These are phyloP conservation scores for Asterophora lycoperdoides DNA, from an alignment of 768 basidiomycete genomes.

Conservation along the genomic window DNA sequence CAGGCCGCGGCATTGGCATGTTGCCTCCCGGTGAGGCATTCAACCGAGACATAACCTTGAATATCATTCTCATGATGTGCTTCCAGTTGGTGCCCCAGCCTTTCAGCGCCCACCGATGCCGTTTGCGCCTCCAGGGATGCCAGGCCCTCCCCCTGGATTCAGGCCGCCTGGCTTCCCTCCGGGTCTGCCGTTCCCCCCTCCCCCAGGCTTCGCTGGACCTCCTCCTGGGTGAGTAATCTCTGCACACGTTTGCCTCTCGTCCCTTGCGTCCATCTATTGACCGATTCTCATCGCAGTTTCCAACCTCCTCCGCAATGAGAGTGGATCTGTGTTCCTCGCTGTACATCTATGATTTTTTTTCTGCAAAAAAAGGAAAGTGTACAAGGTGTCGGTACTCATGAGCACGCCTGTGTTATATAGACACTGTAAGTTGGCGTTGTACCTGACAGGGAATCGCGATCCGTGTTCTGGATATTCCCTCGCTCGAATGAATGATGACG, in stretches of 20 bases:
- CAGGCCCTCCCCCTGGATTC: slow-evolving; percentile 83
- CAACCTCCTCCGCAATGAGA: slow-evolving; percentile 47
- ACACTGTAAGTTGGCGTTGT: slow-evolving; percentile 15
- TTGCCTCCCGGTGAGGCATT: slow-evolving; percentile 70
- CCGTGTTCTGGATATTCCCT: background rate
- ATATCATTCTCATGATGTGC: slow-evolving; percentile 15
- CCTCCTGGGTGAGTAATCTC: slow-evolving; percentile 69
- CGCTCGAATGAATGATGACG: slow-evolving; percentile 11
- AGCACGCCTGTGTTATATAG: slow-evolving; percentile 8
- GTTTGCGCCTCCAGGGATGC: slow-evolving; percentile 73
- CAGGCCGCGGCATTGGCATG: slow-evolving; percentile 96
- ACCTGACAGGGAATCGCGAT: slow-evolving; percentile 9
- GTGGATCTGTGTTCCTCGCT: background rate
- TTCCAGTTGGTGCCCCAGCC: slow-evolving; percentile 54
- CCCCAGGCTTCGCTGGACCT: slow-evolving; percentile 76
- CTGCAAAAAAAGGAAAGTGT: slow-evolving; percentile 13
- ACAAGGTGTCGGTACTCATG: slow-evolving; percentile 9
- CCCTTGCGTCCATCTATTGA: slow-evolving; percentile 3
- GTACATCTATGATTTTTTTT: slow-evolving; percentile 1
- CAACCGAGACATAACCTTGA: background rate
- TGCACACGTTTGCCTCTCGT: background rate
- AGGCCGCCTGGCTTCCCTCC: slow-evolving; percentile 81
- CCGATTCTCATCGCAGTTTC: slow-evolving; percentile 33
- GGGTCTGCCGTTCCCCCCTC: slow-evolving; percentile 75
- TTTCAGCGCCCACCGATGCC: slow-evolving; percentile 68